phyloP scores from a whole-genome alignment of 306 rosid genomes.

The Medicago arabica region DNA sequence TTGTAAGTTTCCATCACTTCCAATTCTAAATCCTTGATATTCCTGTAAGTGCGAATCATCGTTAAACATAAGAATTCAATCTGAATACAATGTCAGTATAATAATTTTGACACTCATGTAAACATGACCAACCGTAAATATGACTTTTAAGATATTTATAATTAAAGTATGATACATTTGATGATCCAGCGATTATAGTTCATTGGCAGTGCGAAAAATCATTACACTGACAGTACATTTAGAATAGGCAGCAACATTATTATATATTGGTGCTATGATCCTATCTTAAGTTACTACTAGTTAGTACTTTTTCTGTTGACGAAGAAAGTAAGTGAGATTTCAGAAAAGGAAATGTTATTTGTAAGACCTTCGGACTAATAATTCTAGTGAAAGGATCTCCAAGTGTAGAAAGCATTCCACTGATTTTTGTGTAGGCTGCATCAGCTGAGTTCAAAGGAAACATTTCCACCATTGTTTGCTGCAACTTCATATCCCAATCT shows the following conservation, averaged over 20 bases:
- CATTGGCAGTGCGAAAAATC: background rate
- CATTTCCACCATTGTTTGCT: constrained; percentile 99
- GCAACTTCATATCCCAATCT: constrained; percentile 96
- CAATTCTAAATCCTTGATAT: constrained; percentile 88
- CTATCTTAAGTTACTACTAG: constrained; percentile 1
- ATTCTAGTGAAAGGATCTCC: constrained; percentile 97
- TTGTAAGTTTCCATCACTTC: constrained; percentile 88
- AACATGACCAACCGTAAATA: no score
- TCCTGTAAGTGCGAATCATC: constrained; percentile 61
- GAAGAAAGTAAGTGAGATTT: constrained; percentile 23
- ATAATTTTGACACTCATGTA: background rate
- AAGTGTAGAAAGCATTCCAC: constrained; percentile 97
- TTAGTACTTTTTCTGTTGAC: background rate
- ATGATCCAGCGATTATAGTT: background rate
- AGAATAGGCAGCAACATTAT: no score
- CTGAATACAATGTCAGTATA: background rate
- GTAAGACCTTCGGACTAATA: constrained; percentile 84
- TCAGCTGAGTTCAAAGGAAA: constrained; percentile 89
- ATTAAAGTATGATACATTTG: background rate
- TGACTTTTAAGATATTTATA: background rate
- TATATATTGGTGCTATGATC: background rate
- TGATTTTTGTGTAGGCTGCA: constrained; percentile 86
- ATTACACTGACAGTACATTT: no score
- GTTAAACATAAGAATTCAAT: constrained; percentile 23
- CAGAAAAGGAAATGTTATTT: constrained; percentile 17